Percentiles rank a stretch among this genome's conserved stretches.
These are phyloP conservation scores for Artemisia tridentata DNA, from an alignment of 129 eudicot genomes.

Conservation along the genomic window DNA sequence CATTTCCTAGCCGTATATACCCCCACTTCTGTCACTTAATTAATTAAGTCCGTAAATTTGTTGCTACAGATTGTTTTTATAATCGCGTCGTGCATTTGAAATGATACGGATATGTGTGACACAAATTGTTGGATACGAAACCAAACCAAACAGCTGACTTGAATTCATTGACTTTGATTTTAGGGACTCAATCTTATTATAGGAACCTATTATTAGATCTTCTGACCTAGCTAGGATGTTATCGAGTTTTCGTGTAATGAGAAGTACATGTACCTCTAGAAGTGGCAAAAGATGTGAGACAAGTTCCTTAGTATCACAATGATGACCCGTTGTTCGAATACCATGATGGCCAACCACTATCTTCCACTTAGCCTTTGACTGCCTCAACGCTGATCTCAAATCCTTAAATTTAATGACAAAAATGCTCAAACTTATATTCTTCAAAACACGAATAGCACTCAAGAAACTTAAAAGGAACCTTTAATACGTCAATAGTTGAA, in stretches of 20 bases:
- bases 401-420: slow-evolving; percentile 29
- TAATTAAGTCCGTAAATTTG: neutral
- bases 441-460: neutral
- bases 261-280: slow-evolving; percentile 40
- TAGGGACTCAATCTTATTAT: no score
- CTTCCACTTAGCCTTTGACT: slow-evolving; percentile 54
- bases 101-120: no score
- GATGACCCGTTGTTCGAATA: slow-evolving; percentile 57
- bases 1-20: neutral
- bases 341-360: slow-evolving; percentile 61
- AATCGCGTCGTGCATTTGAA: no score
- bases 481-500: neutral
- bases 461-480: neutral
- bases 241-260: no score
- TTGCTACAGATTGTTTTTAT: neutral
- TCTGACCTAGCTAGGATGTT: no score
- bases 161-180: no score
- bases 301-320: slow-evolving; percentile 62
- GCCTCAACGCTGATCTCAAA: slow-evolving; percentile 41
- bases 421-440: neutral
- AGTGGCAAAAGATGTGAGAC: slow-evolving; percentile 50
- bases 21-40: neutral
- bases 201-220: no score
- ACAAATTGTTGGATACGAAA: no score
- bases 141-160: no score